Evolutionary conservation across 495 filamentous ascomycete genomes (phyloP), one percentile per base, ranked within the genome.

Genomic region (Xylaria nigripes): DNA sequence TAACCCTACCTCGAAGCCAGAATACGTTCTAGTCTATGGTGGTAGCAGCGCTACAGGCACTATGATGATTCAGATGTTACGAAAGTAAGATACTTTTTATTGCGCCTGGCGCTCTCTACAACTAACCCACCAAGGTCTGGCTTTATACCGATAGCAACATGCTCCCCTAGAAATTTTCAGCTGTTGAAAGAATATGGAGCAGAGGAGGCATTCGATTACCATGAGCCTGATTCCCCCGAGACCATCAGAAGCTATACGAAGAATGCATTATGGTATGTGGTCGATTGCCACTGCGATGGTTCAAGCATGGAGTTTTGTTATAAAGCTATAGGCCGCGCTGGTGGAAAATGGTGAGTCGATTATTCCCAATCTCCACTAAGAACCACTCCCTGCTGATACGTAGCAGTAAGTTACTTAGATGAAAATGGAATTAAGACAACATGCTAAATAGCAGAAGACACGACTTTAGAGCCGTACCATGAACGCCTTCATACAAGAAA

Each of bases 1-100:
- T 2, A 21, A 16, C 19, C 52, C 52, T 5, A 45, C 38, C 2
- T 3, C 24, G 12, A 32, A 50, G n/a, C 12, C 36, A 5, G 0
- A 4, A 13, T 16, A 24, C 2, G 57, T 59, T 8, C 38, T 60
- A 13, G 49, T 56, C 6, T 44, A 60, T 22, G 54, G 54, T 10
- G 58, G 48, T 12, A 47, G 22, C n/a, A 42, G 54, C 6, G 29
- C 53, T 0, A 40, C 34, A 1, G 58, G 58, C 0, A 53, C 49
- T 0, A 50, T 60, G 49, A 54, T 44, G 4, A 49, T 45, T 7
- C 58, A 60, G 36, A 8, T 60, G 23, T 19, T 60, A n/a, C 41
- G 21, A 36, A 6, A 49, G 58, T 54, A 16, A 40, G 58, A n/a
- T n/a, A n/a, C n/a, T n/a, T n/a, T n/a, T n/a, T n/a, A n/a, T n/a